phyloP scores from a whole-genome alignment of 306 rosid species.

The Pueraria montana region DNA sequence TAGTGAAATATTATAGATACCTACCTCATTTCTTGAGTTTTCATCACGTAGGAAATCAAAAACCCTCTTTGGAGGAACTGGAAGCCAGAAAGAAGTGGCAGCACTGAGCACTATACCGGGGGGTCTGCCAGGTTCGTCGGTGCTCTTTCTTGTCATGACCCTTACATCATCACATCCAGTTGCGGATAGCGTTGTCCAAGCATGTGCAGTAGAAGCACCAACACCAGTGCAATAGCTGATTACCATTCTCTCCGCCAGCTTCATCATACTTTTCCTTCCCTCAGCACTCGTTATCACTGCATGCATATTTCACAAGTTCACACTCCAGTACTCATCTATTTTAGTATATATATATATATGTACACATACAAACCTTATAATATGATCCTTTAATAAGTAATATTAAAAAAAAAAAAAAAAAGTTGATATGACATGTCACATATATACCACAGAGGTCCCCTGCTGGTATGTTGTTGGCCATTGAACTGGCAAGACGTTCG shows the following conservation, averaged over 20 bases:
- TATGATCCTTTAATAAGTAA: too few relatives aligned
- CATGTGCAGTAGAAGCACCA: constrained; percentile 84
- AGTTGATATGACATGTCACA: not conserved
- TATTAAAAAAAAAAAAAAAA: too few relatives aligned
- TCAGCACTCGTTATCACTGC: constrained; percentile 74
- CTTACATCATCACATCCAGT: constrained; percentile 77
- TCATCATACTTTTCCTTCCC: constrained; percentile 87
- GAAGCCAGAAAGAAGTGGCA: constrained; percentile 87
- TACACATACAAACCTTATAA: too few relatives aligned
- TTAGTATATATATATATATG: too few relatives aligned
- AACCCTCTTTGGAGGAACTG: constrained; percentile 67
- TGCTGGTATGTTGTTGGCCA: constrained; percentile 69
- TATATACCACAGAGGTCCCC: constrained; percentile 69
- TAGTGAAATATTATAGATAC: too few relatives aligned
- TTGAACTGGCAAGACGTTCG: constrained; percentile 78
- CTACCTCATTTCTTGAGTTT: constrained; percentile 79
- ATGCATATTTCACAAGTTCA: not conserved
- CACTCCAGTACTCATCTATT: too few relatives aligned
- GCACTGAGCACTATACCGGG: constrained; percentile 77
- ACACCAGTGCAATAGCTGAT: constrained; percentile 83
- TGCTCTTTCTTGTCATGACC: constrained; percentile 84
- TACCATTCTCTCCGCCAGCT: constrained; percentile 87
- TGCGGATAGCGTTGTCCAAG: constrained; percentile 80
- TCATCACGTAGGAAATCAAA: constrained; percentile 76
- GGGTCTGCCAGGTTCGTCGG: constrained; percentile 81